A percentile compares a stretch with the other conserved stretches of the same genome.
Evolutionary conservation across 1,284 basidiomycete species (phyloP).

Genomic region (Ustanciosporium gigantosporum): DNA sequence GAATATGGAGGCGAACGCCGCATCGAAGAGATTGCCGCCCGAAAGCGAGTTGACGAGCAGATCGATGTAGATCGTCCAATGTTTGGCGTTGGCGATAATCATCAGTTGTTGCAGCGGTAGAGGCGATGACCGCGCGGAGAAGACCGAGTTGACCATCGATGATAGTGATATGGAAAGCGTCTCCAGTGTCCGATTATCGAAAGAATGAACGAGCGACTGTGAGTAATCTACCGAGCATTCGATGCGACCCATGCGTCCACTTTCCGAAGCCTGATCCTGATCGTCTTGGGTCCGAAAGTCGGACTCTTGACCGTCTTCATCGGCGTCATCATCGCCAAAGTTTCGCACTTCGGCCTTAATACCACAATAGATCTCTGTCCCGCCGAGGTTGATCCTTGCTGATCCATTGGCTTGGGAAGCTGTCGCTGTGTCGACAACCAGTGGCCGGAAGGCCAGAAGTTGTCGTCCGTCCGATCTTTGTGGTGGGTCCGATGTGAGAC

Average conservation of each 20-base stretch:
- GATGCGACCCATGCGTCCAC: conserved; percentile 29
- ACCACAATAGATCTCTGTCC: conserved; percentile 51
- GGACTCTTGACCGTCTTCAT: conserved; percentile 22
- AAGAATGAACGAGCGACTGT: conserved; percentile 29
- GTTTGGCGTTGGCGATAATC: conserved; percentile 46
- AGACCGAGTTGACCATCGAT: conserved; percentile 33
- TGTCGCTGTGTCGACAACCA: conserved; percentile 35
- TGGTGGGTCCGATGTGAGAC: conserved; percentile 40
- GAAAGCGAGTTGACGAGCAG: conserved; percentile 46
- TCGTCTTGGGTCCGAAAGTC: conserved; percentile 33
- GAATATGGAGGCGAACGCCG: conserved; percentile 49
- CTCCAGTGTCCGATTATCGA: conserved; percentile 32
- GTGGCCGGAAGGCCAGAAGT: conserved; percentile 41
- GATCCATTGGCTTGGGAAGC: conserved; percentile 50
- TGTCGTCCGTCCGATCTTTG: conserved; percentile 45
- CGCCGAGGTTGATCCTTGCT: conserved; percentile 43
- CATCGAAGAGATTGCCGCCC: conserved; percentile 54
- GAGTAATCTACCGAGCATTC: conserved; percentile 45
- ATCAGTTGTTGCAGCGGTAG: conserved; percentile 40
- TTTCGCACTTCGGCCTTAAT: conserved; percentile 49
- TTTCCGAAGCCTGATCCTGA: conserved; percentile 23
- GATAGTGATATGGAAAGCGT: conserved; percentile 26
- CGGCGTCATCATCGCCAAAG: conserved; percentile 33
- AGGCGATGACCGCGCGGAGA: conserved; percentile 35
- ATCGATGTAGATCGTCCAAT: conserved; percentile 54